phyloP scores from a whole-genome alignment of 1,139 yeast genomes.

The Debaryomyces coudertii region DNA sequence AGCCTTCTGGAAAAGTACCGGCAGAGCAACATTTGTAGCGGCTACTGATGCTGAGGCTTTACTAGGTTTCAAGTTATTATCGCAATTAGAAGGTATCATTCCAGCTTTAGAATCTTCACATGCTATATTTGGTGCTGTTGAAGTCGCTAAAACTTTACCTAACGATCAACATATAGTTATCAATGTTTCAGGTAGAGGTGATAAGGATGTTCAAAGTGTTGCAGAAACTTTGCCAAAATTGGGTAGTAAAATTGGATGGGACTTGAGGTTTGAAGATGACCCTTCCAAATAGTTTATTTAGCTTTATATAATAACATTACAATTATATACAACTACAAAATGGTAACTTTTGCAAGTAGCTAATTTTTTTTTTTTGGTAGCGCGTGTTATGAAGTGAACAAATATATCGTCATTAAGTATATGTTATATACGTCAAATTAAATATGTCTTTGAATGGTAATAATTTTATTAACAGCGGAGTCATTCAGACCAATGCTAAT shows the following conservation, averaged over 20 bases:
- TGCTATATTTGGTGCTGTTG: constrained; percentile 88
- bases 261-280: constrained; percentile 77
- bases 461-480: neutral
- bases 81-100: constrained; percentile 95
- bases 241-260: constrained; percentile 95
- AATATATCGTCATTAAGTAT: neutral
- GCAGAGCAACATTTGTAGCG: constrained; percentile 88
- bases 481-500: neutral
- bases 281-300: constrained; percentile 34
- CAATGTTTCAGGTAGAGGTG: constrained; percentile 97
- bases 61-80: constrained; percentile 81
- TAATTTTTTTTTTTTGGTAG: neutral
- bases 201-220: constrained; percentile 96
- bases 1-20: constrained; percentile 91
- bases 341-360: neutral
- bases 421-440: neutral
- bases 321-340: neutral
- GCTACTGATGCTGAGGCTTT: constrained; percentile 95
- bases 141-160: constrained; percentile 82
- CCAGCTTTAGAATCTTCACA: constrained; percentile 98
- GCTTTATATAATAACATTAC: neutral
- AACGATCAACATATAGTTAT: constrained; percentile 82
- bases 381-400: neutral
- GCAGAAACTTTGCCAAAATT: constrained; percentile 89
- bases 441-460: neutral